These are phyloP conservation scores for Dryas integrifolia DNA, from an alignment of 331 rosid genomes.

Conservation along the genomic window DNA sequence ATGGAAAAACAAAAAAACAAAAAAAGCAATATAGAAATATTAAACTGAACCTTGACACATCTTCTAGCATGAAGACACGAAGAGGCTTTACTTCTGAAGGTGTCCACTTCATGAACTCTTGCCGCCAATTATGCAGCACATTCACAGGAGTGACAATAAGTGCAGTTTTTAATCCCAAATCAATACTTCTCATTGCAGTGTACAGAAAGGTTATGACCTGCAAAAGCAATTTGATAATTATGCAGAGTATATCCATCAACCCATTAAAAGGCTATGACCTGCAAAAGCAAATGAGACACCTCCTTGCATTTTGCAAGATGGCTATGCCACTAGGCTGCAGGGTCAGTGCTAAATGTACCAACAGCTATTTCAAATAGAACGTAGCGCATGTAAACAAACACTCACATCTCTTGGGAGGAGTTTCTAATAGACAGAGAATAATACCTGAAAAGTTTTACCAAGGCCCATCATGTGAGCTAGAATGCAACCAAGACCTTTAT, in stretches of 20 bases:
- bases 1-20: not conserved
- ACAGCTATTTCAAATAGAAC: not conserved
- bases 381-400: not conserved
- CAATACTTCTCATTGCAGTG: constrained; percentile 83
- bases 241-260: constrained; percentile 23
- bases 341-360: not conserved
- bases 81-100: constrained; percentile 85
- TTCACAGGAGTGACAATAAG: constrained; percentile 95
- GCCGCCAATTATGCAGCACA: constrained; percentile 95
- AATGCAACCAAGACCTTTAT: constrained; percentile 97
- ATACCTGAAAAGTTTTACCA: constrained; percentile 98
- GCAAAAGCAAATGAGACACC: not conserved
- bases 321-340: not conserved
- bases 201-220: constrained; percentile 94
- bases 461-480: constrained; percentile 99
- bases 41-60: constrained; percentile 64
- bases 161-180: constrained; percentile 84
- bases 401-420: not conserved
- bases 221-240: constrained; percentile 28
- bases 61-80: constrained; percentile 87
- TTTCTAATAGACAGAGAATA: not conserved
- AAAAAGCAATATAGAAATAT: not conserved
- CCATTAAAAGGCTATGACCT: constrained; percentile 7
- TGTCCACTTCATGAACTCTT: constrained; percentile 85
- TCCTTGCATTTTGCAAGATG: not conserved